These are phyloP conservation scores for Nicotiana knightiana DNA, from an alignment of 257 asterid genomes.

Conservation along the genomic window DNA sequence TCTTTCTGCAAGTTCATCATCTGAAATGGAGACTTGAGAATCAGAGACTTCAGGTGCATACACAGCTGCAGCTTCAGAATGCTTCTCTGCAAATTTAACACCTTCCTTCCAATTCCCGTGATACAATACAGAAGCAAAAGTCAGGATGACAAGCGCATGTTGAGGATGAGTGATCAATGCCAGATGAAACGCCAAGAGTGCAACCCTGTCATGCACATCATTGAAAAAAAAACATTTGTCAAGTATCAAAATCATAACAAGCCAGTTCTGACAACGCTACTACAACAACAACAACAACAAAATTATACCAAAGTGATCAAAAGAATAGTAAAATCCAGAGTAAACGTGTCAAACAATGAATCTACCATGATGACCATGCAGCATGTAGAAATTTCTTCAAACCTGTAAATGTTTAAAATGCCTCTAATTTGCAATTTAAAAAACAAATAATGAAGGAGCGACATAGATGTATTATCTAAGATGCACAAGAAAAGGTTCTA, in stretches of 20 bases:
- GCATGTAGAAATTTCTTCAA: neutral
- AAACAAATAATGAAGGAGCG: neutral
- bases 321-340: neutral
- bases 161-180: slow-evolving; percentile 63
- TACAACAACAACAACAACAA: too few species aligned
- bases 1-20: slow-evolving; percentile 61
- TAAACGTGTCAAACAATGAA: neutral
- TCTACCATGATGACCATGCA: neutral
- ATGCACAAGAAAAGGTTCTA: neutral
- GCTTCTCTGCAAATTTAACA: slow-evolving; percentile 54
- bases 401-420: neutral
- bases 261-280: neutral
- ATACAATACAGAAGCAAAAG: slow-evolving; percentile 74
- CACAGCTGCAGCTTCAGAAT: slow-evolving; percentile 32
- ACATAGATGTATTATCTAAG: neutral
- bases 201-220: slow-evolving; percentile 50
- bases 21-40: slow-evolving; percentile 34
- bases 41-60: slow-evolving; percentile 59
- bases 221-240: neutral
- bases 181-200: slow-evolving; percentile 67
- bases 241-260: neutral
- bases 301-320: neutral
- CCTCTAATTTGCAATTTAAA: neutral
- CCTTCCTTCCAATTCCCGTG: slow-evolving; percentile 58
- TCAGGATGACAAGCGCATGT: slow-evolving; percentile 52